Conservation (phyloP, 768 basidiomycete genomes). For the Mycena sanguinolenta region DNA sequence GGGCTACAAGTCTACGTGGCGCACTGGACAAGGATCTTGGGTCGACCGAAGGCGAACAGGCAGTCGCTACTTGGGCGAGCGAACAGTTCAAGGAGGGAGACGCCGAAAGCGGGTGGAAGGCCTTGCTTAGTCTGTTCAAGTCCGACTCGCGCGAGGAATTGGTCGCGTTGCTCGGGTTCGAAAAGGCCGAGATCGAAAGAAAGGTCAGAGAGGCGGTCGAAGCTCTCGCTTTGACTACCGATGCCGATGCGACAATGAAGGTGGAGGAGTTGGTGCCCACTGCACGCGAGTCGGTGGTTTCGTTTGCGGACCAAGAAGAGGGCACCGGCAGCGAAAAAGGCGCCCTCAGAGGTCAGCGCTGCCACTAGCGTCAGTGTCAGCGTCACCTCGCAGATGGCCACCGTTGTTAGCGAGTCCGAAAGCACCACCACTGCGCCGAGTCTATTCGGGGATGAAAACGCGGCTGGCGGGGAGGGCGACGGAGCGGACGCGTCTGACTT, state of each 20-base stretch:
- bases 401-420: slow-evolving; percentile 70
- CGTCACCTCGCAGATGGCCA: slow-evolving; percentile 73
- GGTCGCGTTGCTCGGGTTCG: slow-evolving; percentile 91
- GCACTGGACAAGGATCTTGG: slow-evolving; percentile 44
- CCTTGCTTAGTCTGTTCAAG: slow-evolving; percentile 88
- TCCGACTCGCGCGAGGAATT: slow-evolving; percentile 92
- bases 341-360: slow-evolving; percentile 81
- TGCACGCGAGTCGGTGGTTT: slow-evolving; percentile 81
- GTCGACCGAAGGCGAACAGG: slow-evolving; percentile 64
- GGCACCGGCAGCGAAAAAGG: slow-evolving; percentile 65
- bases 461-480: slow-evolving; percentile 62
- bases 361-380: slow-evolving; percentile 46
- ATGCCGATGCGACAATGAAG: slow-evolving; percentile 47
- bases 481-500: slow-evolving; percentile 69
- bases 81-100: slow-evolving; percentile 58
- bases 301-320: slow-evolving; percentile 83
- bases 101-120: slow-evolving; percentile 81
- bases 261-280: slow-evolving; percentile 57
- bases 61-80: slow-evolving; percentile 77
- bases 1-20: slow-evolving; percentile 74
- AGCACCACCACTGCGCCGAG: slow-evolving; percentile 89
- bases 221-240: slow-evolving; percentile 68
- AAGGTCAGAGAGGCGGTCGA: slow-evolving; percentile 88
- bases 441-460: slow-evolving; percentile 85
- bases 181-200: slow-evolving; percentile 84